Evolutionary conservation across 305 asterid species (phyloP).

Genomic region (Fraxinus angustifolia): DNA sequence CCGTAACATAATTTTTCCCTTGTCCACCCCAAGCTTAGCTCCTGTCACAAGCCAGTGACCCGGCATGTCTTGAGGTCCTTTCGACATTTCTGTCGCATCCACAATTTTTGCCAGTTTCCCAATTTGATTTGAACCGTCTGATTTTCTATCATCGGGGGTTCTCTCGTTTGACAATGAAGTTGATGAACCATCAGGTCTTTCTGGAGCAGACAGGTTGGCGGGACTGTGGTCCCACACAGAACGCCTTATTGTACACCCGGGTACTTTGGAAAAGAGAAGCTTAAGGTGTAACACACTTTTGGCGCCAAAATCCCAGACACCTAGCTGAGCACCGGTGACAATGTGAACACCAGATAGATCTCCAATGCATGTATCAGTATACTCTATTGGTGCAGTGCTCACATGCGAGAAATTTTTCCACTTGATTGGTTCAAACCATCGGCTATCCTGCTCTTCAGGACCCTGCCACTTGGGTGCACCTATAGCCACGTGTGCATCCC

Average conservation of each 20-base stretch:
- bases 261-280: slow-evolving; percentile 90
- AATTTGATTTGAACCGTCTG: slow-evolving; percentile 33
- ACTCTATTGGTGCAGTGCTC: slow-evolving; percentile 94
- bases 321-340: slow-evolving; percentile 95
- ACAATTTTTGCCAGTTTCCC: slow-evolving; percentile 84
- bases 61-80: slow-evolving; percentile 93
- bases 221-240: slow-evolving; percentile 99
- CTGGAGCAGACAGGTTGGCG: slow-evolving; percentile 44
- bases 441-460: slow-evolving; percentile 97
- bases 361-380: slow-evolving; percentile 77
- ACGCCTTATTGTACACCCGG: slow-evolving; percentile 95
- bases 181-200: slow-evolving; percentile 58
- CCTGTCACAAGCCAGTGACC: slow-evolving; percentile 99
- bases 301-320: slow-evolving; percentile 94
- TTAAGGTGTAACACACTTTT: slow-evolving; percentile 86
- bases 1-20: slow-evolving; percentile 75
- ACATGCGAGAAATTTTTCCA: slow-evolving; percentile 97
- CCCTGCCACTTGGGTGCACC: slow-evolving; percentile 99
- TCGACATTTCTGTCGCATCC: slow-evolving; percentile 89
- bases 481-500: slow-evolving; percentile 94
- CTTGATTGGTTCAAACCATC: slow-evolving; percentile 98
- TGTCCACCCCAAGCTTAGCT: slow-evolving; percentile 96
- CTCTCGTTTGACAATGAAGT: slow-evolving; percentile 48
- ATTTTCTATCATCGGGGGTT: slow-evolving; percentile 12
- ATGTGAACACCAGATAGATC: slow-evolving; percentile 95